Conservation (phyloP, 2,329 filamentous ascomycete genomes). For the Fusarium chlamydosporum region DNA sequence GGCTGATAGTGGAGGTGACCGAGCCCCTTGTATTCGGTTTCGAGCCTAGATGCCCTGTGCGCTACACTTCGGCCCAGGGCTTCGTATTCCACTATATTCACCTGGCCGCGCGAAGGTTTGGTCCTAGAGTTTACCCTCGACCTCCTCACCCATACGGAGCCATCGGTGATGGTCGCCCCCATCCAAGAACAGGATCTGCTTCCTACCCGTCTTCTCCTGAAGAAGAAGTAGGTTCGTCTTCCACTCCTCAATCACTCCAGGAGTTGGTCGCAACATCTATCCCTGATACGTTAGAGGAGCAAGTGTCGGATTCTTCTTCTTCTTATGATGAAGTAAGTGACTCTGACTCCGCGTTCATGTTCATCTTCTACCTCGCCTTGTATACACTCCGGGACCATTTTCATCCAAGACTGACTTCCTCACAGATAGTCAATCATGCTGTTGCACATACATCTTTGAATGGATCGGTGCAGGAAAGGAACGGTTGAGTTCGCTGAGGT, state of each 20-base stretch:
- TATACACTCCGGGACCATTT: not conserved
- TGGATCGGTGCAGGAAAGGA: not conserved
- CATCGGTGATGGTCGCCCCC: slow-evolving; percentile 15
- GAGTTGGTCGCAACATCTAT: not conserved
- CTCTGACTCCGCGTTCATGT: not conserved
- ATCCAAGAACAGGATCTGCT: not conserved
- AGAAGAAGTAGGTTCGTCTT: not conserved
- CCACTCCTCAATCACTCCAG: not conserved
- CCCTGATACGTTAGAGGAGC: not conserved
- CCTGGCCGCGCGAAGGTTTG: not conserved
- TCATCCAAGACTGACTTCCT: not conserved
- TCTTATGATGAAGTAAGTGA: not conserved
- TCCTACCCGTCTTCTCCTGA: not conserved
- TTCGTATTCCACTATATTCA: not conserved
- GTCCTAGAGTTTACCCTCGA: not conserved
- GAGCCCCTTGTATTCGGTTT: not conserved
- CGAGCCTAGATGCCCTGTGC: not conserved
- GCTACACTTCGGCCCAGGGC: not conserved
- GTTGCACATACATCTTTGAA: not conserved
- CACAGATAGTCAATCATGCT: not conserved
- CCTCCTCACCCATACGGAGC: not conserved
- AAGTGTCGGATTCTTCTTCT: not conserved
- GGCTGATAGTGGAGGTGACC: not conserved
- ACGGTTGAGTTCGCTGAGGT: too few species aligned
- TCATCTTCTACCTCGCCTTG: too few species aligned